phyloP scores from a whole-genome alignment of 345 rosid species.

The Syzygium jambos region DNA sequence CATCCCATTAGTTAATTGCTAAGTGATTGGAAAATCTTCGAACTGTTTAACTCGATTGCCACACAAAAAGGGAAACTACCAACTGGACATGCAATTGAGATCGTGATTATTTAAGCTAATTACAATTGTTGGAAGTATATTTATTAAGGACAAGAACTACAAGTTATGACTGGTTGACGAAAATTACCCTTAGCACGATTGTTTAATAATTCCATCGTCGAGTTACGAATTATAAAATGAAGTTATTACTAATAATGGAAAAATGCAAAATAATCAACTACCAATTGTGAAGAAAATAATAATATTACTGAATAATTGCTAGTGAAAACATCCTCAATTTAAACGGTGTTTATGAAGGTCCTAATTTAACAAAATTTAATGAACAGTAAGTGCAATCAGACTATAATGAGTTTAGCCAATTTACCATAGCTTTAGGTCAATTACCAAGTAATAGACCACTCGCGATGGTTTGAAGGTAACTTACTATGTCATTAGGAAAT shows the following conservation, averaged over 20 bases:
- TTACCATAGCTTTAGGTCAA: no score
- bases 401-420: no score
- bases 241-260: not conserved
- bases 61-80: not conserved
- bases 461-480: no score
- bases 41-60: no score
- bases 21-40: no score
- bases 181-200: not conserved
- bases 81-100: not conserved
- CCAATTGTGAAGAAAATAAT: not conserved
- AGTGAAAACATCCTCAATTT: not conserved
- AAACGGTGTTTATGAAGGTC: no score
- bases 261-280: not conserved
- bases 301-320: accelerated
- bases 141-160: not conserved
- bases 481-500: no score
- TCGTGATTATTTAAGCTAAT: not conserved
- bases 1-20: no score
- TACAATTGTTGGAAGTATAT: accelerated
- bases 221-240: not conserved
- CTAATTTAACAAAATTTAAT: no score
- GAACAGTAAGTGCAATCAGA: no score
- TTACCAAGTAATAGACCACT: no score
- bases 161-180: not conserved
- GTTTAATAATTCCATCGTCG: not conserved